Conservation (phyloP, 2,329 filamentous ascomycete species). For the Sodiomyces alkalinus region DNA sequence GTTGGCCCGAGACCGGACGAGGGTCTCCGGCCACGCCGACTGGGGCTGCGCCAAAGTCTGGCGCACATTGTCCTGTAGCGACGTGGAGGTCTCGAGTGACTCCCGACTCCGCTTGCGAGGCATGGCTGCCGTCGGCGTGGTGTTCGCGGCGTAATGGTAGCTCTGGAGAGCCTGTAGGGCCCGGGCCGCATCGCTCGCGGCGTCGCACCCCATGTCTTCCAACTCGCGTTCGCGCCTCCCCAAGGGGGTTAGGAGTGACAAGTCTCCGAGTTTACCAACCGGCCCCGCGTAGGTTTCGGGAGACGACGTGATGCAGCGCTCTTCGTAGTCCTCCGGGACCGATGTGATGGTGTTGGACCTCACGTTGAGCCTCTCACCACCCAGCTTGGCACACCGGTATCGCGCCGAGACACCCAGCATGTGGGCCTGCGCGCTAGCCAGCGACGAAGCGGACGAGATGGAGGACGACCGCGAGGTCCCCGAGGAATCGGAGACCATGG, state of each 20-base stretch:
- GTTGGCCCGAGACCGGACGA: slow-evolving; percentile 23
- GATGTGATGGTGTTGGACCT: slow-evolving; percentile 38
- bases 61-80: slow-evolving; percentile 53
- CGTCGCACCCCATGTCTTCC: slow-evolving; percentile 25
- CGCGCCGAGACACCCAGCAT: slow-evolving; percentile 47
- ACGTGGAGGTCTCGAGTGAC: slow-evolving; percentile 11
- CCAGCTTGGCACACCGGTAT: slow-evolving; percentile 44
- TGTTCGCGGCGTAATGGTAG: slow-evolving; percentile 23
- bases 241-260: slow-evolving; percentile 32
- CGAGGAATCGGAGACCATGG: slow-evolving; percentile 50
- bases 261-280: slow-evolving; percentile 33
- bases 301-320: slow-evolving; percentile 34
- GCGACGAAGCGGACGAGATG: slow-evolving; percentile 46
- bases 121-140: slow-evolving; percentile 21
- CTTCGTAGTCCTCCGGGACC: slow-evolving; percentile 41
- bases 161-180: slow-evolving; percentile 46
- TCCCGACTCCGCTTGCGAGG: slow-evolving; percentile 45
- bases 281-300: slow-evolving; percentile 41
- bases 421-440: slow-evolving; percentile 43
- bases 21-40: slow-evolving; percentile 18
- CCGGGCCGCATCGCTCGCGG: slow-evolving; percentile 38
- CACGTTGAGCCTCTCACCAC: slow-evolving; percentile 38
- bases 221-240: slow-evolving; percentile 29
- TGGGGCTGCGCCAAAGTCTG: slow-evolving; percentile 34
- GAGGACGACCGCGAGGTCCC: slow-evolving; percentile 49